Evolutionary conservation across 192 early-diverging fungal species (phyloP).

Genomic region (Umbelopsis ramanniana): DNA sequence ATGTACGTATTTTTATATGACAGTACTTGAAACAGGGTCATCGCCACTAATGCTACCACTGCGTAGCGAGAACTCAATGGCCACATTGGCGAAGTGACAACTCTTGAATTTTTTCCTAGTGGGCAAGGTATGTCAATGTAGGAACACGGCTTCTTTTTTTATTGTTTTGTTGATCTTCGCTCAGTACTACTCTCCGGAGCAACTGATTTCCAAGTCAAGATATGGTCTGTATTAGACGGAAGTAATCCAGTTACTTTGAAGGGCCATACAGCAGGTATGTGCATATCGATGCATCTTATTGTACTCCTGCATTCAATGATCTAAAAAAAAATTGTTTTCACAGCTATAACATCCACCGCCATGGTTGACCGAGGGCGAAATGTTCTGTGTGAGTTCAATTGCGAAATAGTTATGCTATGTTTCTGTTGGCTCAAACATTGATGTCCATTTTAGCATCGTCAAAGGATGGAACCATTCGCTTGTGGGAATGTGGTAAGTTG

Average conservation of each 20-base stretch:
- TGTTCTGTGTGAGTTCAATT: conserved; percentile 62
- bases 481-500: conserved; percentile 63
- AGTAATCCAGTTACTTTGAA: conserved; percentile 72
- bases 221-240: conserved; percentile 81
- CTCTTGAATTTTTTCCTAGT: conserved; percentile 74
- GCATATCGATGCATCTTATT: neutral
- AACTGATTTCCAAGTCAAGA: conserved; percentile 66
- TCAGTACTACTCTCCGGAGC: conserved; percentile 69
- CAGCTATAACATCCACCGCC: conserved; percentile 63
- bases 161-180: neutral
- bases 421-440: neutral
- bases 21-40: neutral
- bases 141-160: neutral
- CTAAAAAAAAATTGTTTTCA: neutral
- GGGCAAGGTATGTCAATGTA: conserved; percentile 56
- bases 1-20: conserved; percentile 32
- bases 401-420: neutral
- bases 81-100: conserved; percentile 69
- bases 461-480: conserved; percentile 55
- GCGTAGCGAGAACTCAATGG: conserved; percentile 55
- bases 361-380: conserved; percentile 71
- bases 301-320: neutral
- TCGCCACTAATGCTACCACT: neutral
- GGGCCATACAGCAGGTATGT: conserved; percentile 63
- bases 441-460: conserved; percentile 47